Evolutionary conservation across 495 filamentous ascomycete species (phyloP), one percentile per base, ranked within the genome.

Genomic region (Annulohypoxylon maeteangense): DNA sequence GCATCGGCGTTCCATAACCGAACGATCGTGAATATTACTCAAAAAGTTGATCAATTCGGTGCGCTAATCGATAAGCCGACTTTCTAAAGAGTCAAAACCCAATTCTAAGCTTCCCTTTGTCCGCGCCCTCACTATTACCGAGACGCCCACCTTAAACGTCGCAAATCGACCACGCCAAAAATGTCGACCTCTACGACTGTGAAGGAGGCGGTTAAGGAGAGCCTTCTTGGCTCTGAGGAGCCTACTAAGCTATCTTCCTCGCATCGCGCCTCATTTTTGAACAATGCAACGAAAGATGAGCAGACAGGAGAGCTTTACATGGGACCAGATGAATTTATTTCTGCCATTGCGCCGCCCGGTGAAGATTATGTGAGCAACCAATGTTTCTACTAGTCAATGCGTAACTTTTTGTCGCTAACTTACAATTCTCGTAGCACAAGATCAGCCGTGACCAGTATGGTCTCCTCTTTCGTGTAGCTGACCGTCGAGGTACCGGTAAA

Each of bases 371-470:
- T 98, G 79, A 86, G 92, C 85, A 42, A 29, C 32, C 54, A 31
- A 67, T 36, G 34, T 45, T 23, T 38, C 16, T 22, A n/a, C 31
- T 12, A 20, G 22, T 18, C 25, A 23, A n/a, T 59, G 25, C 11
- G 6, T 22, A 54, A 59, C 20, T 51, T 3, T 22, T 36, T 38
- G 38, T 64, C 25, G 36, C 70, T 73, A 68, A 73, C 42, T 11
- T 45, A 6, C 20, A 16, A 14, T 47, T n/a, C 51, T 27, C 77
- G 67, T 71, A 98, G 94, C 95, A 98, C 84, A 99, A 99, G 81
- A 98, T 98, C 83, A 91, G 93, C 80, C 90, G 95, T 64, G 90
- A 94, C 74, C 94, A 98, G 78, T 99, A 97, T 80, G 90, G 88
- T 7, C 92, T 99, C 74, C 90, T 99, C 8, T 99, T 98, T 80